Evolutionary conservation across 345 rosid genomes (phyloP).

Genomic region (Lepidium africanum): DNA sequence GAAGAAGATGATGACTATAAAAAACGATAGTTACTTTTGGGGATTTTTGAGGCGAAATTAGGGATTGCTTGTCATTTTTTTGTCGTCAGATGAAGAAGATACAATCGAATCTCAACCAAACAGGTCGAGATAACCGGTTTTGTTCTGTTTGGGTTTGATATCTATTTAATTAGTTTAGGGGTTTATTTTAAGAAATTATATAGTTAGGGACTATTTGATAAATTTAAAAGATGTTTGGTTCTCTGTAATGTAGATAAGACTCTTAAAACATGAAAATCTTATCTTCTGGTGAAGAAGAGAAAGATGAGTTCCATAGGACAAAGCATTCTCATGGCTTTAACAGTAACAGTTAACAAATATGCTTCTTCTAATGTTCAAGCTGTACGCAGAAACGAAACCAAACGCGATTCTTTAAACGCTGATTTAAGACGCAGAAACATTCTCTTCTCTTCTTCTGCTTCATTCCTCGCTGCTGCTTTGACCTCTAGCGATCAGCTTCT

Average conservation of each 20-base stretch:
- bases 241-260: conserved; percentile 17
- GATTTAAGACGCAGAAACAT: conserved; percentile 52
- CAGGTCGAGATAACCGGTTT: neutral
- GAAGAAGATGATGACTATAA: neutral
- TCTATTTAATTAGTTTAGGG: neutral
- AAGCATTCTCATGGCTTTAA: conserved; percentile 81
- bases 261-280: neutral
- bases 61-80: conserved; percentile 31
- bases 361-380: conserved; percentile 75
- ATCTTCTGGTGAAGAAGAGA: conserved; percentile 19
- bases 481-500: conserved; percentile 55
- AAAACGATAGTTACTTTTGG: neutral
- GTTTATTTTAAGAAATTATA: neutral
- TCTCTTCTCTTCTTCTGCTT: conserved; percentile 50
- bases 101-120: neutral
- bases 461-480: conserved; percentile 43
- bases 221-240: neutral
- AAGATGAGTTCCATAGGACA: conserved; percentile 47
- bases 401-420: conserved; percentile 11
- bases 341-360: conserved; percentile 82
- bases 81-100: conserved; percentile 27
- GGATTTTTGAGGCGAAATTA: conserved; percentile 13
- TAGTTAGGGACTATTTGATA: neutral
- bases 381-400: conserved; percentile 44
- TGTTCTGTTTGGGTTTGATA: neutral